These are phyloP conservation scores for Starmera caribaea DNA, from an alignment of 805 yeast species.

Conservation along the genomic window DNA sequence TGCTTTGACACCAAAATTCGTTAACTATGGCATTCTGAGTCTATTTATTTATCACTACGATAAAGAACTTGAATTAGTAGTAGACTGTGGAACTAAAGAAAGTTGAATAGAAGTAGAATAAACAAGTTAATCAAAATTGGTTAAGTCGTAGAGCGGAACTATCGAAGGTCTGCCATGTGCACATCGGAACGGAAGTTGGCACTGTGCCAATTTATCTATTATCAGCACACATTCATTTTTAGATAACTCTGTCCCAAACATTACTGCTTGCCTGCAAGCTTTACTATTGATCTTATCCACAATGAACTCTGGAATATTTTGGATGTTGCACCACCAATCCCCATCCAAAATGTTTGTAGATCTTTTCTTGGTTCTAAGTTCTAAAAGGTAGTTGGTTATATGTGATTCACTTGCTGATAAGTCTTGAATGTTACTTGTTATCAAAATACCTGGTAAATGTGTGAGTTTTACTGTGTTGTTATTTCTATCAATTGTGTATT, in stretches of 20 bases:
- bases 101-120: too few species aligned
- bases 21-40: too few species aligned
- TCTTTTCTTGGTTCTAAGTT: too few species aligned
- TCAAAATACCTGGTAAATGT: constrained; percentile 35
- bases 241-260: constrained; percentile 54
- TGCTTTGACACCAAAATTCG: too few species aligned
- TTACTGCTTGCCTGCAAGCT: constrained; percentile 63
- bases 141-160: constrained; percentile 36
- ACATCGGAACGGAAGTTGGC: constrained; percentile 63
- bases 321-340: constrained; percentile 29
- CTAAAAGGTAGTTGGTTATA: too few species aligned
- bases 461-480: constrained; percentile 19
- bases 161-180: constrained; percentile 82
- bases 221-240: constrained; percentile 33
- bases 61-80: too few species aligned
- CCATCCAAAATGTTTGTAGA: constrained; percentile 2
- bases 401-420: too few species aligned
- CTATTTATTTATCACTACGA: too few species aligned
- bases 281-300: constrained; percentile 42
- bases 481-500: constrained; percentile 8
- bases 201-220: constrained; percentile 31
- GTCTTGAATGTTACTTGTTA: not conserved
- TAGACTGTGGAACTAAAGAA: too few species aligned
- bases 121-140: not conserved
- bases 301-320: constrained; percentile 41